Base-by-base conservation (phyloP, 495 filamentous ascomycete genomes). In the Penicillium chermesinum region DNA sequence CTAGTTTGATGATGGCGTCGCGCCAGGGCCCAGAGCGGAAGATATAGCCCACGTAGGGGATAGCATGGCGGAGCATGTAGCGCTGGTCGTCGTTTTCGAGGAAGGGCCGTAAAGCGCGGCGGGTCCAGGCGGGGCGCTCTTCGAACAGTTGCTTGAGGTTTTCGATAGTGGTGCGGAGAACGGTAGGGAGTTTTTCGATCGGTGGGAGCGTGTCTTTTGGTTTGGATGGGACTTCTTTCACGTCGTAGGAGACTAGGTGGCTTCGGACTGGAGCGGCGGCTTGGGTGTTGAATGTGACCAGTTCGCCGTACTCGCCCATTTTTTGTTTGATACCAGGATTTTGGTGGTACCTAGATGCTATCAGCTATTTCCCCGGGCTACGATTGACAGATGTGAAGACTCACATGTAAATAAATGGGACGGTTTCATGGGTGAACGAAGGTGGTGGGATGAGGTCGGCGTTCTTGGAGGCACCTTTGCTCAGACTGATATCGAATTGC, bases 11-110 rank as follows among this genome's bases (percentile, higher is more conserved):
- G 47, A 96, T 77, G 12, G 87, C 82, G 62, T 97, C 90, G 40
- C 88, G 79, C 85, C 88, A 98, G 0, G 93, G 93, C 1, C 93
- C 93, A 5, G 83, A 85, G 39, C 81, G 81, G 75, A 96, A 96
- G 67, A 86, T 83, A 67, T 96, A 98, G 7, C 84, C 90, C 1
- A 87, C 80, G 54, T 94, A 88, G 48, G 84, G 83, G 25, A 86
- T 65, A 38, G 84, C 80, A 49, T 80, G 66, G 58, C 83, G 80
- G 18, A 89, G 71, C 9, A 77, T 58, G 52, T 79, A 75, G 21
- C 75, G 71, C 6, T 73, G 74, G 34, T 87, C 70, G 35, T 61
- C 46, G 12, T 55, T 60, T 37, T 53, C 52, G 35, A 83, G 54
- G 15, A 74, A 64, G 64, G 94, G 95, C 57, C 80, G 76, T 43